These are phyloP conservation scores for Solanum habrochaites DNA, from an alignment of 257 asterid genomes.

Conservation along the genomic window DNA sequence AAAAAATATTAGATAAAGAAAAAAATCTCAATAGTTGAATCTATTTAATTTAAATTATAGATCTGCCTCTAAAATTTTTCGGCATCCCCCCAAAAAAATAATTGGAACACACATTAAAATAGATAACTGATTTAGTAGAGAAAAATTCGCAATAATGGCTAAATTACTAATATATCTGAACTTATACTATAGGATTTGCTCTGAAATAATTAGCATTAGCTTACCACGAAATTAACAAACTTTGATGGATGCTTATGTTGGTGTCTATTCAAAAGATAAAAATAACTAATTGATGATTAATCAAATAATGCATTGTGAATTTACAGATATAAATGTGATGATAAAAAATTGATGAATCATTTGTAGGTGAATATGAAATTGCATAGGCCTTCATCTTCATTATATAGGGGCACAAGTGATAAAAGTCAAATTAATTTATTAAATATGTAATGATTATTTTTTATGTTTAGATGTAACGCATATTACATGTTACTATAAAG, in stretches of 20 bases:
- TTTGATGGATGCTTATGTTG: not conserved
- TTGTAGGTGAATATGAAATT: not conserved
- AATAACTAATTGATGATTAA: not conserved
- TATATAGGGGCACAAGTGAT: not conserved
- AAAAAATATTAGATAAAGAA: not conserved
- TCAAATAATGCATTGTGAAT: not conserved
- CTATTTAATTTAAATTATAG: not conserved
- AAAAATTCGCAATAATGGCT: not conserved
- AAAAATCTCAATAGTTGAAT: not conserved
- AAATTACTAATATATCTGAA: not conserved
- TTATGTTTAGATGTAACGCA: not conserved
- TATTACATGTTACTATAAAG: not conserved
- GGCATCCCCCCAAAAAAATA: not conserved
- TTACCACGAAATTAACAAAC: not conserved
- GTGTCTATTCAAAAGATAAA: not conserved
- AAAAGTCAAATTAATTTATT: not conserved
- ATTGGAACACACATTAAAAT: not conserved
- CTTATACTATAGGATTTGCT: not conserved
- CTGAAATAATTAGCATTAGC: not conserved
- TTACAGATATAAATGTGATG: not conserved
- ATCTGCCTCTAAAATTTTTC: not conserved
- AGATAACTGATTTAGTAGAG: not conserved
- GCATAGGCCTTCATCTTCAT: not conserved
- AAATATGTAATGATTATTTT: not conserved
- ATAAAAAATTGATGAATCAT: not conserved